Base-by-base conservation (phyloP, 2,329 filamentous ascomycete species). In the Blastomyces emzantsi region DNA sequence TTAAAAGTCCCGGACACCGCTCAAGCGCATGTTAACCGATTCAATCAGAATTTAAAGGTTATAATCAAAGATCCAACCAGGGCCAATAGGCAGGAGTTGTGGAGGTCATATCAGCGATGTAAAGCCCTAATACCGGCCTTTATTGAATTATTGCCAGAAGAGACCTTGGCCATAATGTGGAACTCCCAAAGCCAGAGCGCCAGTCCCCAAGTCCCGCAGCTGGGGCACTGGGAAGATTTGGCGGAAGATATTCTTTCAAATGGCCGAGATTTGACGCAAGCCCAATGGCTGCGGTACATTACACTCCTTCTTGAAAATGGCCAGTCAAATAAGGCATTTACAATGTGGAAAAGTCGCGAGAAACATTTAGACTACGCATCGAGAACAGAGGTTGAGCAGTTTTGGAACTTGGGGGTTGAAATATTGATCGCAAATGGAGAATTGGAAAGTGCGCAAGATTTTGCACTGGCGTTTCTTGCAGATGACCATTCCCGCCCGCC, bases 151-250 rank as follows among this genome's bases (percentile, higher is more conserved):
- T 80, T 92, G n/a, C 83, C 88, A 0, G 70, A 78, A 11, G 79
- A 82, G 19, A 80, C 84, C 4, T 88, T 88, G 84, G 76, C 83
- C n/a, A 72, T 85, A 1, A 73, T 93, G 9, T 93, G 89, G 88
- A 77, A 81, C 54, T 83, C 85, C 0, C 79, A 80, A 66, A 66
- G 69, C 55, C 77, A 82, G 8, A 65, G 67, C 25, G 79, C 83
- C 52, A 72, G 75, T 11, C 66, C 77, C 43, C 75, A 77, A 56
- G 82, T 66, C 43, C 85, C 71, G 73, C 81, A 55, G 79, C 81
- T 88, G 71, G 75, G 80, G 6, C 87, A 88, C 70, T 74, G 90
- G 39, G 83, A 83, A 64, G 76, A 79, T 41, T 78, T 93, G 2
- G 81, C 84, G 5, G 81, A 85, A 69, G 89, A 92, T 70, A 87